These are phyloP conservation scores for Micractinium conductrix DNA, from an alignment of 139 green algal species.

Conservation along the genomic window DNA sequence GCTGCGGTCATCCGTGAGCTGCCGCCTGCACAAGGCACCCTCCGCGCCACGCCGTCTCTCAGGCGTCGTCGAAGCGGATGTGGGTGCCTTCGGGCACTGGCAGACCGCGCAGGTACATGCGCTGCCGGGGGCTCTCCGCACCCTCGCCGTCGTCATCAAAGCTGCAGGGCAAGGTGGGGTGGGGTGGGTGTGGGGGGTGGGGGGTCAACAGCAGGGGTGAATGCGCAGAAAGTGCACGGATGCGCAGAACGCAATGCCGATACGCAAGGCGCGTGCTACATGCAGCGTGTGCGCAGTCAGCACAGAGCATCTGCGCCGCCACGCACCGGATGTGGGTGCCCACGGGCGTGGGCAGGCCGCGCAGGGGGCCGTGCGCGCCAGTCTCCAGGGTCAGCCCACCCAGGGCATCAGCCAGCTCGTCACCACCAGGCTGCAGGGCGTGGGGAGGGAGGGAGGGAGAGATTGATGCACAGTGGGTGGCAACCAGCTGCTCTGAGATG, in stretches of 20 bases:
- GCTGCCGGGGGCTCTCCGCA: conserved; percentile 26
- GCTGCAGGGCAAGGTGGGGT: neutral
- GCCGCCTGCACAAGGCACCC: too few relatives aligned
- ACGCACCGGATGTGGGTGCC: conserved; percentile 30
- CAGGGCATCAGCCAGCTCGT: conserved; percentile 23
- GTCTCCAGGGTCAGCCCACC: conserved; percentile 14
- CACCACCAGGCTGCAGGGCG: neutral
- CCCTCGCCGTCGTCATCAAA: conserved; percentile 33
- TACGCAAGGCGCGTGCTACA: neutral
- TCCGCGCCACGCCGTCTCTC: too few relatives aligned
- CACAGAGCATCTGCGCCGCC: neutral
- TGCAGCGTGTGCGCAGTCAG: too few relatives aligned
- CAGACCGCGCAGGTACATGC: conserved; percentile 36
- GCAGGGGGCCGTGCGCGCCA: conserved; percentile 6
- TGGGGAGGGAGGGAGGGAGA: neutral
- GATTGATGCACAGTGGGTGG: neutral
- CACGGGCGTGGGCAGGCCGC: conserved; percentile 22
- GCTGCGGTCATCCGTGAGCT: too few relatives aligned
- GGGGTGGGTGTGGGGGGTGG: neutral
- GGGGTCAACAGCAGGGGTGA: too few relatives aligned
- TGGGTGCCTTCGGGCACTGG: conserved; percentile 26
- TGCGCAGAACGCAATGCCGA: neutral
- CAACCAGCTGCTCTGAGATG: neutral
- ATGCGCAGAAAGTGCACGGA: too few relatives aligned
- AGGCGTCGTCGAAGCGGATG: conserved; percentile 44